Percentiles rank a stretch among this genome's conserved stretches.
Conservation (phyloP, 176 grass and related monocot genomes). For the Saccharum spontaneum region DNA sequence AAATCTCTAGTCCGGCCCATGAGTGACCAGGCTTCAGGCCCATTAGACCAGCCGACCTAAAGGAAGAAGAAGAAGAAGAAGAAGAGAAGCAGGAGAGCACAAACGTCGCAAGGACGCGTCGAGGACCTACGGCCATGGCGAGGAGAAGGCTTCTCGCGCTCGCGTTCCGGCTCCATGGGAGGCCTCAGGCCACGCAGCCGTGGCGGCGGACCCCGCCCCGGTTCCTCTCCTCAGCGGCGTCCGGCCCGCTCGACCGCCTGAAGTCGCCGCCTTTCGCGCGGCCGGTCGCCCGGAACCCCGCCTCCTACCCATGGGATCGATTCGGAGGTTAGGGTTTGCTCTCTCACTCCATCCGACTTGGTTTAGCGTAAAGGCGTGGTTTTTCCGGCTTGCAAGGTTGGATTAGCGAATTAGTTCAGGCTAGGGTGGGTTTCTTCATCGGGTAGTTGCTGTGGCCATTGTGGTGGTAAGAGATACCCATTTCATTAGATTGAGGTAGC, state of each 20-base stretch:
- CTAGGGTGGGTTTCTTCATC: neutral
- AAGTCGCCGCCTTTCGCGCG: constrained; percentile 36
- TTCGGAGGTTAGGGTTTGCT: constrained; percentile 41
- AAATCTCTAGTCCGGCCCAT: neutral
- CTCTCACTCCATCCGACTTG: neutral
- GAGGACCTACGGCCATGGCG: constrained; percentile 48
- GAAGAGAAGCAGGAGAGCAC: constrained; percentile 18
- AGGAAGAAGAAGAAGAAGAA: neutral
- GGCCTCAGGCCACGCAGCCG: neutral
- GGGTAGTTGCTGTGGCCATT: neutral
- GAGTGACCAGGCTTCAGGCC: neutral
- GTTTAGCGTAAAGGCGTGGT: neutral
- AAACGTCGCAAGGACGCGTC: neutral
- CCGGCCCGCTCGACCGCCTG: constrained; percentile 14
- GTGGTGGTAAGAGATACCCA: neutral
- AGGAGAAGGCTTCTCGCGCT: constrained; percentile 55
- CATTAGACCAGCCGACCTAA: constrained; percentile 12
- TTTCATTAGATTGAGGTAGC: neutral
- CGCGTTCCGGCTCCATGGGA: constrained; percentile 26
- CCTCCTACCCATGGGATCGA: constrained; percentile 33
- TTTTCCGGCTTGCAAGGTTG: neutral
- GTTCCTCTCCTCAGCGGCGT: constrained; percentile 21
- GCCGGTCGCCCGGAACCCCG: constrained; percentile 9
- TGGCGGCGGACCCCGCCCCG: neutral
- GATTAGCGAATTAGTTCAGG: neutral